Conservation (phyloP, 495 filamentous ascomycete genomes). For the Penicillium bialowiezense region DNA sequence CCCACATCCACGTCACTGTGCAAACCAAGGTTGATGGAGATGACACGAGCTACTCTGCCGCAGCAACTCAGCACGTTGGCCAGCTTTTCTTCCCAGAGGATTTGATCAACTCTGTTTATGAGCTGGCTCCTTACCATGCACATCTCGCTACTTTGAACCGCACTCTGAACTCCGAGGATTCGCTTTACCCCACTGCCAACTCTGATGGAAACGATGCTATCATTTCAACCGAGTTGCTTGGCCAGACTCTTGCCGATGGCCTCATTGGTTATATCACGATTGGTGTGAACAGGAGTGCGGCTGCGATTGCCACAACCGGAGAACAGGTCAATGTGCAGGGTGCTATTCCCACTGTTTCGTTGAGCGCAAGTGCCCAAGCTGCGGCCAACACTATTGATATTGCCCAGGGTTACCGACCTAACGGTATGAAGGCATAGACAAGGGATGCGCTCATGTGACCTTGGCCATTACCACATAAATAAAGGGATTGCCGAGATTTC, state of each 20-base stretch:
- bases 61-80: slow-evolving; percentile 6
- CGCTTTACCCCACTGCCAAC: background rate
- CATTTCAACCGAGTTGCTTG: slow-evolving; percentile 4
- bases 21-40: slow-evolving; percentile 7
- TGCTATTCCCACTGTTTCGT: slow-evolving; percentile 3
- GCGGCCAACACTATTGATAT: slow-evolving; percentile 5
- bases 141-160: slow-evolving; percentile 5
- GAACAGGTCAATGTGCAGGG: slow-evolving; percentile 7
- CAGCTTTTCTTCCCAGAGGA: slow-evolving; percentile 12
- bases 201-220: slow-evolving; percentile 7
- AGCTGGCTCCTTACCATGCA: slow-evolving; percentile 9
- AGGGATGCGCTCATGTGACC: background rate
- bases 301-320: slow-evolving; percentile 5
- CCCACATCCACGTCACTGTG: slow-evolving; percentile 10
- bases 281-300: slow-evolving; percentile 6
- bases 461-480: background rate
- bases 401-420: slow-evolving; percentile 4
- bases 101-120: slow-evolving; percentile 8
- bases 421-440: slow-evolving; percentile 1
- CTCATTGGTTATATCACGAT: slow-evolving; percentile 11
- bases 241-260: slow-evolving; percentile 5
- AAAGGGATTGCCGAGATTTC: no score
- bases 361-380: slow-evolving; percentile 5
- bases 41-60: slow-evolving; percentile 4
- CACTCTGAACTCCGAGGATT: slow-evolving; percentile 5